A percentile compares a stretch with the other conserved stretches of the same genome.
Conservation (phyloP, 495 filamentous ascomycete species). For the Penicillium coffeae region DNA sequence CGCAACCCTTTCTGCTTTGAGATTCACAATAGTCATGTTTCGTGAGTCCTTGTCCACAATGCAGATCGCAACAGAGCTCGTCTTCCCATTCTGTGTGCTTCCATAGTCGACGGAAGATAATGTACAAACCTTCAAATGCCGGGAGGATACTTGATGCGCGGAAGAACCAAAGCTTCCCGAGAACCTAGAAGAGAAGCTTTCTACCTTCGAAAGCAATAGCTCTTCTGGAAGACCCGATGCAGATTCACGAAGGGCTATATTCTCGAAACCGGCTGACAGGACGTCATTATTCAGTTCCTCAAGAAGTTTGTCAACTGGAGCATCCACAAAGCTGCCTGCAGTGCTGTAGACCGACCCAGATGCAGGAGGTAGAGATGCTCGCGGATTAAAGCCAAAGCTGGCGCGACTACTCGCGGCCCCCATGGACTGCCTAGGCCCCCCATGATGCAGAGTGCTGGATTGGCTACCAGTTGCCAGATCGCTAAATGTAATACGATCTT, state of each 20-base stretch:
- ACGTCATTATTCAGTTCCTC: constrained; percentile 64
- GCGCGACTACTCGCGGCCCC: constrained; percentile 61
- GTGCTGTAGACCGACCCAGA: constrained; percentile 41
- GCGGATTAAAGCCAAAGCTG: constrained; percentile 53
- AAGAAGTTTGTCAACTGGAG: constrained; percentile 66
- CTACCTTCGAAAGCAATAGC: constrained; percentile 67
- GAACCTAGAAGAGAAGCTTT: constrained; percentile 63
- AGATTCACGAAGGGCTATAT: constrained; percentile 66
- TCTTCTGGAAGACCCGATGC: constrained; percentile 69
- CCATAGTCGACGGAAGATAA: constrained; percentile 53
- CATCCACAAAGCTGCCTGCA: constrained; percentile 56
- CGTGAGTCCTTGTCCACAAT: constrained; percentile 65
- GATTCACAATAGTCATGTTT: constrained; percentile 62
- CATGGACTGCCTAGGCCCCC: constrained; percentile 68
- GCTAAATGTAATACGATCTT: constrained; percentile 69
- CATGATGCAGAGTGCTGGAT: constrained; percentile 43
- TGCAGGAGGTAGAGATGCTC: constrained; percentile 38
- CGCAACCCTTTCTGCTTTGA: constrained; percentile 42
- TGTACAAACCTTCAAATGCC: constrained; percentile 58
- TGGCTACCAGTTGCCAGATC: constrained; percentile 58
- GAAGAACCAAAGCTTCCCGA: constrained; percentile 54
- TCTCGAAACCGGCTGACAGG: constrained; percentile 64
- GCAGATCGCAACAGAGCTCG: constrained; percentile 56
- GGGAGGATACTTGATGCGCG: constrained; percentile 39
- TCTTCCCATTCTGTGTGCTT: constrained; percentile 23